phyloP scores from a whole-genome alignment of 257 asterid species.

The Solanum ahanhuiri region DNA sequence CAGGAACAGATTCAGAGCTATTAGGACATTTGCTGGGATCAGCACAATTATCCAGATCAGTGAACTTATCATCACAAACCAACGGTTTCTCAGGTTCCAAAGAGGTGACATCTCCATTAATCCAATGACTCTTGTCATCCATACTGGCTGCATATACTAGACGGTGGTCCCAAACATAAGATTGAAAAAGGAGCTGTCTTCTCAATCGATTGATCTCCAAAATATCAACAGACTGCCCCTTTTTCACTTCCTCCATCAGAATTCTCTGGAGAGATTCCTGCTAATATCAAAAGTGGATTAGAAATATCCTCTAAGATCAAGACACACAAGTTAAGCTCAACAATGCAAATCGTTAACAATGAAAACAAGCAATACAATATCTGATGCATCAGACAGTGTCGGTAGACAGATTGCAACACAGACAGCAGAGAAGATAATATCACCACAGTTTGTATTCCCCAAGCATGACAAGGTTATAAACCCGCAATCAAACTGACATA shows the following conservation, averaged over 20 bases:
- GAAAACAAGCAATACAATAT: background rate
- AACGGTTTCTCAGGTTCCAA: slow-evolving; percentile 29
- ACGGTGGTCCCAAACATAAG: slow-evolving; percentile 84
- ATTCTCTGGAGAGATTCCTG: slow-evolving; percentile 65
- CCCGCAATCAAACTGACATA: background rate
- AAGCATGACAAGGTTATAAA: background rate
- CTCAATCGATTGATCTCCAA: slow-evolving; percentile 75
- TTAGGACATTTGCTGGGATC: slow-evolving; percentile 8
- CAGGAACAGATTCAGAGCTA: slow-evolving; percentile 16
- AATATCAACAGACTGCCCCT: slow-evolving; percentile 64
- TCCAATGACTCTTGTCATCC: slow-evolving; percentile 21
- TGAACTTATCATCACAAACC: slow-evolving; percentile 18
- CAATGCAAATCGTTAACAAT: background rate
- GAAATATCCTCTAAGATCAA: background rate
- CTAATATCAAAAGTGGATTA: slow-evolving; percentile 17
- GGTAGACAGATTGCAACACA: background rate
- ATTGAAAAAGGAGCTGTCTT: slow-evolving; percentile 66
- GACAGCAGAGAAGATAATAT: background rate
- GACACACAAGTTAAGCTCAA: background rate
- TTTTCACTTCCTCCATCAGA: slow-evolving; percentile 38
- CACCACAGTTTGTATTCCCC: background rate
- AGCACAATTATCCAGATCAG: slow-evolving; percentile 18
- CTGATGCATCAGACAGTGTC: background rate
- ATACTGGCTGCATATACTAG: slow-evolving; percentile 51
- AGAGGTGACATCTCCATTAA: slow-evolving; percentile 16